A percentile compares a stretch with the other conserved stretches of the same genome.
phyloP scores from a whole-genome alignment of 768 basidiomycete species.

The Termitomyces sp. region DNA sequence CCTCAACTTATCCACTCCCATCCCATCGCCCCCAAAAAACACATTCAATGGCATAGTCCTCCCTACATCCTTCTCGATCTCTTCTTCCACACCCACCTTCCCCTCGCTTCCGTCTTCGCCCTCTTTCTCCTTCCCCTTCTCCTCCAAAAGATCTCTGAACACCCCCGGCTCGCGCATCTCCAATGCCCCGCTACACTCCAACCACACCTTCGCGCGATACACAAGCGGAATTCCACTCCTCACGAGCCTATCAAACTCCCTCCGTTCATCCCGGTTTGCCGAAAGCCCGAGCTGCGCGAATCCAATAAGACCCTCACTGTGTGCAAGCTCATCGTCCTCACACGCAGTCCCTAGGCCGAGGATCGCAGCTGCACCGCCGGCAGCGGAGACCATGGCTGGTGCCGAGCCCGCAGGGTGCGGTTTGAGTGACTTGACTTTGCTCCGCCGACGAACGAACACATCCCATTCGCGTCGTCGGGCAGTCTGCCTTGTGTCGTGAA shows the following conservation, averaged over 20 bases:
- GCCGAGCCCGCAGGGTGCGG: constrained; percentile 13
- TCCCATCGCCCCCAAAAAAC: constrained; percentile 96
- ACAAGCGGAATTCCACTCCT: constrained; percentile 81
- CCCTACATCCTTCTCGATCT: constrained; percentile 96
- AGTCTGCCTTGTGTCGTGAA: constrained; percentile 77
- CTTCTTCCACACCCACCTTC: constrained; percentile 47
- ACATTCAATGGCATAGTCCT: constrained; percentile 91
- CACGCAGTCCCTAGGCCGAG: constrained; percentile 59
- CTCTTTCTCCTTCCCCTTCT: constrained; percentile 24
- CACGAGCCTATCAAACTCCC: constrained; percentile 77
- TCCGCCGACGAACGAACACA: constrained; percentile 69
- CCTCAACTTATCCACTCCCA: constrained; percentile 86
- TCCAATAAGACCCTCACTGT: constrained; percentile 83
- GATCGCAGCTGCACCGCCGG: constrained; percentile 53
- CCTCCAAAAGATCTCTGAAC: constrained; percentile 77
- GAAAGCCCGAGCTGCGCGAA: constrained; percentile 84
- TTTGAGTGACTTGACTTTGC: constrained; percentile 35
- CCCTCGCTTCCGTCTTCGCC: constrained; percentile 25
- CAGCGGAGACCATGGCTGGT: constrained; percentile 21
- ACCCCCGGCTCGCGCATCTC: constrained; percentile 90
- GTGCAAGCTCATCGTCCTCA: constrained; percentile 70
- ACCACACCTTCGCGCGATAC: constrained; percentile 85
- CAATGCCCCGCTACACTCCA: constrained; percentile 89
- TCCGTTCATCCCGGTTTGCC: constrained; percentile 70
- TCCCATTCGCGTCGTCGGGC: constrained; percentile 81